These are phyloP conservation scores for Sordariomycetes sp. DNA, from an alignment of 2,329 filamentous ascomycete genomes.

Conservation along the genomic window DNA sequence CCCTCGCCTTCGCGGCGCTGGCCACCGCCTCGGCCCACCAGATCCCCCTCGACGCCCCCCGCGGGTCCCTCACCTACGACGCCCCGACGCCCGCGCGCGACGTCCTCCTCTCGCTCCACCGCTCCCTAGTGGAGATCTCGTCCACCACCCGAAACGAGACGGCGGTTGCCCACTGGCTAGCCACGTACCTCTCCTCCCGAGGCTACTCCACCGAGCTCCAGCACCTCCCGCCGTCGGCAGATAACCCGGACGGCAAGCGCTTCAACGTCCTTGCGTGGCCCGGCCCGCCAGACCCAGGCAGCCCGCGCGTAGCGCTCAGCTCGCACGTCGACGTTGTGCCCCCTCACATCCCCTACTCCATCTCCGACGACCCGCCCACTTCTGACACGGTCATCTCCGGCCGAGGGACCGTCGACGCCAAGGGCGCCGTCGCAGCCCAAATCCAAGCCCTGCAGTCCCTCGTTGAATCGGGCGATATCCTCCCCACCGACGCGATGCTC, in stretches of 20 bases:
- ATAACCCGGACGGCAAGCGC: conserved; percentile 20
- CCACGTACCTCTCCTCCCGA: conserved; percentile 43
- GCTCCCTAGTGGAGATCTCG: conserved; percentile 57
- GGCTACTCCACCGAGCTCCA: conserved; percentile 31
- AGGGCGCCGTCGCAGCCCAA: conserved; percentile 59
- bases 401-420: conserved; percentile 62
- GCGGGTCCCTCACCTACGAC: background rate
- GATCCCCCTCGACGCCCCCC: background rate
- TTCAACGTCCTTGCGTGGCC: conserved; percentile 70
- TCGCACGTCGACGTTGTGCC: conserved; percentile 77
- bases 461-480: conserved; percentile 23
- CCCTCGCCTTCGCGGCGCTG: background rate
- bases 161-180: conserved; percentile 54
- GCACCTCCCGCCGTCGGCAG: conserved; percentile 17
- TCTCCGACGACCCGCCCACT: conserved; percentile 30
- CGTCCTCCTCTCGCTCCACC: conserved; percentile 58
- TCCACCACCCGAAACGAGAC: conserved; percentile 61
- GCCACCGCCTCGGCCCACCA: background rate
- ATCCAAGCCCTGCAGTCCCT: conserved; percentile 53
- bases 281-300: conserved; percentile 26
- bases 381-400: conserved; percentile 47
- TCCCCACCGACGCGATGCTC: conserved; percentile 39
- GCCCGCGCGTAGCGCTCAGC: conserved; percentile 51
- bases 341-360: conserved; percentile 56
- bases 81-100: conserved; percentile 20